Evolutionary conservation across 2,329 filamentous ascomycete genomes (phyloP).

Genomic region (Paradendryphiella salina): DNA sequence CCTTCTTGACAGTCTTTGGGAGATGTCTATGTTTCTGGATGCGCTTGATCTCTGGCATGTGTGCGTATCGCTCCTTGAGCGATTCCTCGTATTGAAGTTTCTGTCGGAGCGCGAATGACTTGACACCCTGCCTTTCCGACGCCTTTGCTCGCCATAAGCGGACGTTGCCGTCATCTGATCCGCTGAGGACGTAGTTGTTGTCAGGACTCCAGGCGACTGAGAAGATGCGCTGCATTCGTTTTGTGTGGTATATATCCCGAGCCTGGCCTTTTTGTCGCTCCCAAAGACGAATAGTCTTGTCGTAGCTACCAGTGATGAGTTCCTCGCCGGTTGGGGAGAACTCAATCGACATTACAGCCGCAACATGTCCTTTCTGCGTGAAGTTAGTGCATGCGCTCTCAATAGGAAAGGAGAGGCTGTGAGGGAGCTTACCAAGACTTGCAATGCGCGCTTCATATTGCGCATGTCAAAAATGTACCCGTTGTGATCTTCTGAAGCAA

Average conservation of each 20-base stretch:
- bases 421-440: conserved; percentile 61
- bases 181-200: conserved; percentile 84
- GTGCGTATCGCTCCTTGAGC: conserved; percentile 78
- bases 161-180: conserved; percentile 90
- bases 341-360: conserved; percentile 94
- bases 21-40: conserved; percentile 91
- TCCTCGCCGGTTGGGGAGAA: conserved; percentile 94
- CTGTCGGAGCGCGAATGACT: conserved; percentile 80
- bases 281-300: conserved; percentile 87
- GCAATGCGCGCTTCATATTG: conserved; percentile 82
- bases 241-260: conserved; percentile 94
- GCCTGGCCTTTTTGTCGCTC: conserved; percentile 78
- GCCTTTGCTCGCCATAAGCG: conserved; percentile 88
- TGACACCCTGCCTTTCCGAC: conserved; percentile 79
- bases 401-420: neutral
- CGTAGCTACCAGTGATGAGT: conserved; percentile 85
- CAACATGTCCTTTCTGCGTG: conserved; percentile 73
- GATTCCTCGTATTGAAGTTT: conserved; percentile 91
- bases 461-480: conserved; percentile 93
- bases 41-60: conserved; percentile 94
- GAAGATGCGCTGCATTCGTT: conserved; percentile 96
- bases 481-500: conserved; percentile 94
- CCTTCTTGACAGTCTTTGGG: conserved; percentile 94
- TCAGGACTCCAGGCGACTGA: conserved; percentile 84
- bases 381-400: neutral